Evolutionary conservation across 176 grass and related monocot genomes (phyloP), one percentile per base, ranked within the genome.

Genomic region (Carex kokanica): DNA sequence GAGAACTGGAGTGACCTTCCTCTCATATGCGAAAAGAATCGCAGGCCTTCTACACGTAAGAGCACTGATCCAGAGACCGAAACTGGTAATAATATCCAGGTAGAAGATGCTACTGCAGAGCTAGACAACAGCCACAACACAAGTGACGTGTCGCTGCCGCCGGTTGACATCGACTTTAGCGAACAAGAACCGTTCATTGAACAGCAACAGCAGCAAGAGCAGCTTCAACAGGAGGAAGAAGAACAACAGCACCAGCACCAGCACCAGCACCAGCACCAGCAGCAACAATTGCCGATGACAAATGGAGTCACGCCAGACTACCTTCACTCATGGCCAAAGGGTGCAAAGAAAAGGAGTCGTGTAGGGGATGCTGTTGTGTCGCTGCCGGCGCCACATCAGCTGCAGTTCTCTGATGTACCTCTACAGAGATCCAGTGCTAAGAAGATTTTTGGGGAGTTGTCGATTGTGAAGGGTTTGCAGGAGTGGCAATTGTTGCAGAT

Each of bases 391-490:
- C 65, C 32, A n/a, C 65, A 69, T 69, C 31, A 69, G 4, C 65
- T 15, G 31, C 65, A 38, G 5, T 69, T 69, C 65, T 69, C 65
- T 69, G 65, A 69, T 69, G 65, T 9, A 15, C 65, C 14, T 69
- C 65, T 36, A 15, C 29, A 32, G 34, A 69, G 31, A 69, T 69
- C 65, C 12, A 69, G 65, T 69, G 65, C 65, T 40, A 69, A 69
- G 65, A 69, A 38, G 34, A 69, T 69, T 1, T 69, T 69, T 9
- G 31, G 32, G 38, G 65, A 69, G 65, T 34, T 69, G 15, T 69
- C 65, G 3, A n/a, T 18, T 69, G 65, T 69, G 32, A 69, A 69
- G 32, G 65, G 65, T 36, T 69, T 69, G 65, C 65, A 69, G 65
- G 65, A 69, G 6, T 36, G 16, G 29, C 65, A 69, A 69, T 36